Percentiles rank a stretch among this genome's conserved stretches.
Evolutionary conservation across 2,329 filamentous ascomycete genomes (phyloP).

Genomic region (Elsinoe ampelina): DNA sequence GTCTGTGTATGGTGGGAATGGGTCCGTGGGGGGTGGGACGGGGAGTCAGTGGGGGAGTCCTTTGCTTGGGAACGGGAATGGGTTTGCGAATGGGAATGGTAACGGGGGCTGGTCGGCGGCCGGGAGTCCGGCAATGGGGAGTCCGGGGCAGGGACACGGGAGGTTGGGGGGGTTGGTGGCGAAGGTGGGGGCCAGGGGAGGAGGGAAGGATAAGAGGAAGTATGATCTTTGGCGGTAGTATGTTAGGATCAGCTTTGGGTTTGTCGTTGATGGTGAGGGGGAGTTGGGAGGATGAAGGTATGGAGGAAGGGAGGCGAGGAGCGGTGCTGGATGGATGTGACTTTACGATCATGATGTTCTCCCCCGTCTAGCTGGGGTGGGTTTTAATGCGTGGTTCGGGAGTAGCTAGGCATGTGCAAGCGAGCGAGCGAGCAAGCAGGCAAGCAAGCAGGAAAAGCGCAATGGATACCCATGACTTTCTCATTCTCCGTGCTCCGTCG

Average conservation of each 20-base stretch:
- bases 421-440: neutral
- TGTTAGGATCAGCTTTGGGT: neutral
- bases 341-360: neutral
- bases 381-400: neutral
- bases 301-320: neutral
- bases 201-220: constrained; percentile 1
- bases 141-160: neutral
- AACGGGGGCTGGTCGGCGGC: neutral
- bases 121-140: constrained; percentile 8
- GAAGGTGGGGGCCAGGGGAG: constrained; percentile 1
- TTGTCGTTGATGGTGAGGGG: neutral
- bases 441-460: neutral
- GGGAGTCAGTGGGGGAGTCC: neutral
- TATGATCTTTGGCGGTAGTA: constrained; percentile 11
- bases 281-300: neutral
- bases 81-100: neutral
- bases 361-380: neutral
- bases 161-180: constrained; percentile 6
- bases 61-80: neutral
- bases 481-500: neutral
- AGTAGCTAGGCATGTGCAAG: no score
- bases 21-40: neutral
- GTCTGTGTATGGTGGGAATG: constrained; percentile 3
- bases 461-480: neutral
- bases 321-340: neutral